Evolutionary conservation across 2,329 filamentous ascomycete genomes (phyloP).

Genomic region (Colletotrichum melonis): DNA sequence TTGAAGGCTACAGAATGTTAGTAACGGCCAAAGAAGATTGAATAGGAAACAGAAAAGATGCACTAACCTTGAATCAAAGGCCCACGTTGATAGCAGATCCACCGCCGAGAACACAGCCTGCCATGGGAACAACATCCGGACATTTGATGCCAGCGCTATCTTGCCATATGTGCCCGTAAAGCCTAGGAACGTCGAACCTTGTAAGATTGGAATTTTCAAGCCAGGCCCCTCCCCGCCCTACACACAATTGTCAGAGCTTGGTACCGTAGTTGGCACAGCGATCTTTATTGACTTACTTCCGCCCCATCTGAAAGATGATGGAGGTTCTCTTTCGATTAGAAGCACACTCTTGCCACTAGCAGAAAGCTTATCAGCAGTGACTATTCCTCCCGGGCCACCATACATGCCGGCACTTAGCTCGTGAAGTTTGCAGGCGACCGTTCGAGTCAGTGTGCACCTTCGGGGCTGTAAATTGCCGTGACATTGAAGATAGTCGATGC

Average conservation of each 20-base stretch:
- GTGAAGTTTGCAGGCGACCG: too few relatives aligned
- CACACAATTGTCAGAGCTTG: neutral
- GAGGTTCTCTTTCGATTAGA: slow-evolving; percentile 42
- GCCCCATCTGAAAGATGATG: neutral
- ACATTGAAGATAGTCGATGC: too few relatives aligned
- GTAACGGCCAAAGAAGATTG: neutral
- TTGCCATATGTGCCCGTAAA: slow-evolving; percentile 39
- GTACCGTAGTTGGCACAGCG: neutral
- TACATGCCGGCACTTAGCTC: too few relatives aligned
- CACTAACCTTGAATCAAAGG: neutral
- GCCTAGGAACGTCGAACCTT: slow-evolving; percentile 42
- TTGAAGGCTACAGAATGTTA: slow-evolving; percentile 40
- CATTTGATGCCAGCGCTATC: slow-evolving; percentile 41
- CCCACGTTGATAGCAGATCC: slow-evolving; percentile 45
- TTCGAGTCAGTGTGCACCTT: too few relatives aligned
- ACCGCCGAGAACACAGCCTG: slow-evolving; percentile 50
- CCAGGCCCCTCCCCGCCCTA: neutral
- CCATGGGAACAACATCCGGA: slow-evolving; percentile 46
- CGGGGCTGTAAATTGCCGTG: too few relatives aligned
- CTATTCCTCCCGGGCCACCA: slow-evolving; percentile 46
- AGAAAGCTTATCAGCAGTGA: slow-evolving; percentile 48
- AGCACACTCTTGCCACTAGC: slow-evolving; percentile 49
- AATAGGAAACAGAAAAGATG: slow-evolving; percentile 38
- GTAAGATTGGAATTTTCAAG: slow-evolving; percentile 41
- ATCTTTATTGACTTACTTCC: neutral